These are phyloP conservation scores for Globisporangium spiculum DNA, from an alignment of 352 stramenopile species.

Conservation along the genomic window DNA sequence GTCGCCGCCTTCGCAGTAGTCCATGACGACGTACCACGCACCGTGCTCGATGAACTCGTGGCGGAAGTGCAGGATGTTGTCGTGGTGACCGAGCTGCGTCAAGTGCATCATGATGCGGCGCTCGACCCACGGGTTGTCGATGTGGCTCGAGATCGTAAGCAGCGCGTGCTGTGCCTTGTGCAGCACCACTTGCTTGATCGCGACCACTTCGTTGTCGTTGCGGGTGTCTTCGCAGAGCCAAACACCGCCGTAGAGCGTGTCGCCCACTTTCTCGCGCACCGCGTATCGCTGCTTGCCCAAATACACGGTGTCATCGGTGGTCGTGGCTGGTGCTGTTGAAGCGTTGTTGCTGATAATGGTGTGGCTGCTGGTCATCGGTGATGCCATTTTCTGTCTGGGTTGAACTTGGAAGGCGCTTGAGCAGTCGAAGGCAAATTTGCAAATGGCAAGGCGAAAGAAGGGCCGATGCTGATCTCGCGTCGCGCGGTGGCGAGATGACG, in stretches of 20 bases:
- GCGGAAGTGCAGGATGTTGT: constrained; percentile 43
- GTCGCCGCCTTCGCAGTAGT: constrained; percentile 48
- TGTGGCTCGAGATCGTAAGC: constrained; percentile 10
- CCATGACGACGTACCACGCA: constrained; percentile 55
- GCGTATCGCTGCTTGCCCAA: constrained; percentile 11
- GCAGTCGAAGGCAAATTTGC: too few species aligned
- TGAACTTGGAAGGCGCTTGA: too few species aligned
- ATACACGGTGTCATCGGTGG: background rate
- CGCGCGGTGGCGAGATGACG: too few species aligned
- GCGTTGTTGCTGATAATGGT: too few species aligned
- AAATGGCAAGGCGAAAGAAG: too few species aligned
- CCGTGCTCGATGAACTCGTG: constrained; percentile 41
- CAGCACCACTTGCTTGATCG: constrained; percentile 40
- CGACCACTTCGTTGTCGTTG: constrained; percentile 27
- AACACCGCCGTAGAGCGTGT: constrained; percentile 37
- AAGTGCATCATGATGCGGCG: constrained; percentile 25
- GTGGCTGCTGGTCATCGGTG: too few species aligned
- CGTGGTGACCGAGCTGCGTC: constrained; percentile 27
- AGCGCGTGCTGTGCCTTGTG: constrained; percentile 22
- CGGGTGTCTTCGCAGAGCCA: constrained; percentile 33
- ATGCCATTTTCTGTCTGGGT: too few species aligned
- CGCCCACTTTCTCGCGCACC: constrained; percentile 19
- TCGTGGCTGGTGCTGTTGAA: background rate
- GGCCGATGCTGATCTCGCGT: too few species aligned
- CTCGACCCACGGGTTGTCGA: constrained; percentile 46